Base-by-base conservation (phyloP, 805 yeast genomes). In the Metschnikowia borealis region DNA sequence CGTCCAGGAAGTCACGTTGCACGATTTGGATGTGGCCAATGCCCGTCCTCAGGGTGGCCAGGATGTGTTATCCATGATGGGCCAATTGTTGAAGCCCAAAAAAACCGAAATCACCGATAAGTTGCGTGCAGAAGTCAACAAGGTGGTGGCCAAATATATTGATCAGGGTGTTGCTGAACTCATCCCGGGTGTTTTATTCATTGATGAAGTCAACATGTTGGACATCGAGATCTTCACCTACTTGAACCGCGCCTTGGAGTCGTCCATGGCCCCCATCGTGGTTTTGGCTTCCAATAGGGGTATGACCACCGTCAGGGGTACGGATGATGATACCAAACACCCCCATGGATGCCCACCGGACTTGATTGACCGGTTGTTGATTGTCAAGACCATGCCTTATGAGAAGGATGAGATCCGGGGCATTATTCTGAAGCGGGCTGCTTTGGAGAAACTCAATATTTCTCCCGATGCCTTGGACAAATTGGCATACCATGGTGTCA, bases 321-420 rank as follows among this genome's bases (percentile, higher is more conserved):
- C 97, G 6, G 84, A 78, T 31, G 88, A 83, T 53, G 96, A 86
- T 61, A 77, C 83, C 44, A 80, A 80, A 52, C 85, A 96, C 17
- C 97, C 99, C 41, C 99, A 94, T 66, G 99, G 99, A 36, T 83
- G 92, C 55, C 99, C 99, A 31, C 86, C 96, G 11, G 99, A 94
- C 73, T 78, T 94, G 65, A 77, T 91, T 53, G 99, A 94, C 70
- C 78, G 99, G 59, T 75, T 92, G 56, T 81, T 94, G 60, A 94
- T 94, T 62, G 90, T 94, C 43, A 84, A 95, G 69, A 94, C 99
- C 5, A 76, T 88, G 54, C 90, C 96, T n/a, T 94, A 94, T 75
- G 77, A 77, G 53, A 82, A 78, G 54, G 90, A 84, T 32, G 99
- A 94, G 68, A 87, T 92, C 54, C 78, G 81, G 47, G 78, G 84